Evolutionary conservation across 805 yeast genomes (phyloP), one percentile per base, ranked within the genome.

Genomic region (Jamesozyma gamospora): DNA sequence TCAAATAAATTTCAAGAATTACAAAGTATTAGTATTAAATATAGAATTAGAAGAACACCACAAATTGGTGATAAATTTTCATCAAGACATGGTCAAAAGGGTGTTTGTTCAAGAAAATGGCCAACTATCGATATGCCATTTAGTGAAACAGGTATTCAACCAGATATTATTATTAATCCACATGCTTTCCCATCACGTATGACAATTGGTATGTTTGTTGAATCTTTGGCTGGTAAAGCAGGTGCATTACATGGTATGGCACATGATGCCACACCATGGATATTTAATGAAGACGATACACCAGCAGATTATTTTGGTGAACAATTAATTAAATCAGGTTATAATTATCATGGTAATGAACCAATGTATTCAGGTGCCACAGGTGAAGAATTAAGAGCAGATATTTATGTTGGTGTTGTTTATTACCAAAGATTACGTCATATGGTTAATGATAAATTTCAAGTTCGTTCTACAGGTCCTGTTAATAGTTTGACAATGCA

Each of bases 191-290:
- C 98, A 52, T 90, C 97, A 36, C 92, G 98, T 71, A 92, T 92
- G 98, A 92, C 98, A 11, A 90, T 92, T 64, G 98, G 98, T 70
- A 92, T 92, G 97, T 92, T 92, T 66, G 96, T 92, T 36, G 98
- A 92, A 66, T 82, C 94, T 39, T 66, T 92, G 41, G 97, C 98
- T n/a, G 98, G 98, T 58, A 92, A 92, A 64, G 92, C 97, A 4
- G 98, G 98, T 62, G 95, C 96, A 6, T 67, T 92, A 54, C 98
- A 92, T 52, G 98, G 98, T 56, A 80, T 88, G 58, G 94, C 97
- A 1, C 97, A 90, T 56, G 97, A 92, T 58, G 77, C 94, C 32
- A 90, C 98, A 0, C 98, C 98, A 35, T 92, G 96, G 95, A 79
- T 74, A 49, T 92, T 90, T 63, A 75, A 75, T 54, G 98, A 92